A percentile compares a stretch with the other conserved stretches of the same genome.
Conservation (phyloP, 257 asterid species). For the Solanum appendiculatum region DNA sequence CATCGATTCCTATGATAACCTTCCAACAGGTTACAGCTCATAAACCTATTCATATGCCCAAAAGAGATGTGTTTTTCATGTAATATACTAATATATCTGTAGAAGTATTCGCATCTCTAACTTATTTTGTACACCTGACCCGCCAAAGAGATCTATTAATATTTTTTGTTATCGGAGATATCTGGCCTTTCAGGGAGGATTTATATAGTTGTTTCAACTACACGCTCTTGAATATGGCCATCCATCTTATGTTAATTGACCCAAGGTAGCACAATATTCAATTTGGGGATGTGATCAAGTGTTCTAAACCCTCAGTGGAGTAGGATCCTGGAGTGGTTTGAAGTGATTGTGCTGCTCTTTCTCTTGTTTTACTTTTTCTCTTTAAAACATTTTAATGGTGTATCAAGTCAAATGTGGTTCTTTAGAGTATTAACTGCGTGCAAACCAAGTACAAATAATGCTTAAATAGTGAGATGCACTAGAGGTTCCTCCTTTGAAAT, state of each 20-base stretch:
- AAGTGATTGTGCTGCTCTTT: background rate
- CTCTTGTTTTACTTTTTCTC: background rate
- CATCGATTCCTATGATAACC: background rate
- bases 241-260: background rate
- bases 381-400: background rate
- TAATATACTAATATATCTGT: background rate
- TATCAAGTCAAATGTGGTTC: background rate
- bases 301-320: background rate
- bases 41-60: background rate
- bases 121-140: background rate
- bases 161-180: background rate
- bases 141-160: background rate
- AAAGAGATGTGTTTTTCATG: background rate
- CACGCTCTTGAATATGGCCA: background rate
- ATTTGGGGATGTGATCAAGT: background rate
- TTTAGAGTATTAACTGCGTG: background rate
- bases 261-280: background rate
- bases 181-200: background rate
- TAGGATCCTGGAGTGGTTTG: background rate
- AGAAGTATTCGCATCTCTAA: background rate
- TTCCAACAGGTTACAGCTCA: background rate
- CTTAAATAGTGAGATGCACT: background rate
- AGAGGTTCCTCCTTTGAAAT: background rate
- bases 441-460: background rate
- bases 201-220: background rate